phyloP scores from a whole-genome alignment of 305 asterid genomes.

The Ilex paraguariensis region DNA sequence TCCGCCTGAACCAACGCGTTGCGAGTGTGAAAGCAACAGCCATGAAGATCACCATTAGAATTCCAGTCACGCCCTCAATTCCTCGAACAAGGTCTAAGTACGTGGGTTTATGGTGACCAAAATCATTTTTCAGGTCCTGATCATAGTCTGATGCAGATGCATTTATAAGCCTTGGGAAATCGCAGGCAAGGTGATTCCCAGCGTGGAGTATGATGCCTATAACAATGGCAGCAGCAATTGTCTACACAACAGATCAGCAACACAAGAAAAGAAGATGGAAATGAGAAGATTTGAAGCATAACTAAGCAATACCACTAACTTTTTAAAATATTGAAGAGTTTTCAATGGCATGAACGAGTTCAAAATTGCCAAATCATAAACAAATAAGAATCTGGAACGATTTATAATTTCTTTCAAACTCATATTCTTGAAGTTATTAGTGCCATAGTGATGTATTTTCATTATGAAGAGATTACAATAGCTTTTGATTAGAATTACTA shows the following conservation, averaged over 20 bases:
- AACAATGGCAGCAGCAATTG: constrained; percentile 48
- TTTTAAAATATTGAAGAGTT: too few species aligned
- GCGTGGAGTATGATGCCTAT: constrained; percentile 53
- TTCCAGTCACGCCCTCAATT: constrained; percentile 48
- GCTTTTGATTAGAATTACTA: too few species aligned
- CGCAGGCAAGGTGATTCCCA: constrained; percentile 51
- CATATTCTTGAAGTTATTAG: too few species aligned
- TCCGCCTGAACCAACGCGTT: constrained; percentile 45
- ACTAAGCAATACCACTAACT: too few species aligned
- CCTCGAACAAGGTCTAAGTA: constrained; percentile 39
- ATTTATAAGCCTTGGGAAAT: constrained; percentile 47
- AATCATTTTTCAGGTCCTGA: constrained; percentile 16
- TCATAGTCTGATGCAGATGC: constrained; percentile 19
- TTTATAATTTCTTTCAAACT: too few species aligned
- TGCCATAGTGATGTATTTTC: too few species aligned
- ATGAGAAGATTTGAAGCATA: too few species aligned
- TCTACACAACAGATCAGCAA: constrained; percentile 18
- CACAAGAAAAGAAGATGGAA: too few species aligned
- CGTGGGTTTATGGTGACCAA: constrained; percentile 33
- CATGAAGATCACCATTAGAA: constrained; percentile 49
- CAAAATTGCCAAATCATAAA: too few species aligned
- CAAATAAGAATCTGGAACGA: too few species aligned
- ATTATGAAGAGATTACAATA: too few species aligned
- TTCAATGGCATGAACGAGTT: too few species aligned
- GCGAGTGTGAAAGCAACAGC: constrained; percentile 54